Evolutionary conservation across 225 moss, liverwort and hornwort genomes (phyloP).

Genomic region (Anthoceros angustus): DNA sequence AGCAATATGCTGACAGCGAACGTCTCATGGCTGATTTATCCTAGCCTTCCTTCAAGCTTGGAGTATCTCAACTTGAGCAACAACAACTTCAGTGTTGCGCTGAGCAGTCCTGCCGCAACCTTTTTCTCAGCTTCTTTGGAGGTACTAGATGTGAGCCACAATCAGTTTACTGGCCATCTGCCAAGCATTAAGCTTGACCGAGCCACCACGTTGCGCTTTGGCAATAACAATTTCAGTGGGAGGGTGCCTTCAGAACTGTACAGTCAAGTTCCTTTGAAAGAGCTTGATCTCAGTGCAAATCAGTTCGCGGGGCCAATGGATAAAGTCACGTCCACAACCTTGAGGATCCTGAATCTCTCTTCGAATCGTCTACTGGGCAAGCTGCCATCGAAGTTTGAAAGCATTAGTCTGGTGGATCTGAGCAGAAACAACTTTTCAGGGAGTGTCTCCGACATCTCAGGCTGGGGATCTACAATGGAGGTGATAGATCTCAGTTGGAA

Average conservation of each 20-base stretch:
- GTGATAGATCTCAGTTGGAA: not conserved
- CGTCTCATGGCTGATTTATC: not conserved
- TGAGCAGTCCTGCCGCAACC: not conserved
- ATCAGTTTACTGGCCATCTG: not conserved
- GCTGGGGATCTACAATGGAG: slow-evolving; percentile 1
- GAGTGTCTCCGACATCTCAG: not conserved
- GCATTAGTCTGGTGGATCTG: not conserved
- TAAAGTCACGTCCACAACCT: not conserved
- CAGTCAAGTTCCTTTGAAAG: not conserved
- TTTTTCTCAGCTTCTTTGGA: not conserved
- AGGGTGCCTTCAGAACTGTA: not conserved
- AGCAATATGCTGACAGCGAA: not conserved
- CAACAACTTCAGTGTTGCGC: not conserved
- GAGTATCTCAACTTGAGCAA: not conserved
- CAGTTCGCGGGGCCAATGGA: not conserved
- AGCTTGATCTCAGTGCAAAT: not conserved
- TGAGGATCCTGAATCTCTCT: not conserved
- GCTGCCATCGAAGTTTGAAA: not conserved
- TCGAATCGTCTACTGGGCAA: not conserved
- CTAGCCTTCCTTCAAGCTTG: not conserved
- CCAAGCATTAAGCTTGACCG: not conserved
- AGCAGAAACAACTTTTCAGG: not conserved
- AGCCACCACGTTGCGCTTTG: not conserved
- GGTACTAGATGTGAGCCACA: not conserved
- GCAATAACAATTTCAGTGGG: not conserved